These are phyloP conservation scores for Acanthochlamys bracteata DNA, from an alignment of 106 monocot species.

Conservation along the genomic window DNA sequence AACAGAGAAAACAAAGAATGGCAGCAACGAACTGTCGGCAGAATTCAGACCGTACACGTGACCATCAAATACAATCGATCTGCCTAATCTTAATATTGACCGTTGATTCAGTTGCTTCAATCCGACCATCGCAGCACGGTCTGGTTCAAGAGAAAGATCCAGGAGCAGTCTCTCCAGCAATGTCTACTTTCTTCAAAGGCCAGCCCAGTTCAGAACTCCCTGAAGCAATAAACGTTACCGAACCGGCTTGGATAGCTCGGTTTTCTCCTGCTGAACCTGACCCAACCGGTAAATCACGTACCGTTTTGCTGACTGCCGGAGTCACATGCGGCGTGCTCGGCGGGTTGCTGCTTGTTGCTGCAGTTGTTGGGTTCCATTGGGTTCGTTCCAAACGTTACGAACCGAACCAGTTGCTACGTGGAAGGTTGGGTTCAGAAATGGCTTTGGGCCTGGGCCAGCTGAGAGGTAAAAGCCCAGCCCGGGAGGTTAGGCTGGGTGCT, in stretches of 20 bases:
- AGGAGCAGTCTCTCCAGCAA: slow-evolving; percentile 4
- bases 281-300: not conserved
- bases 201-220: not conserved
- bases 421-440: not conserved
- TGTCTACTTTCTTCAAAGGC: slow-evolving; percentile 4
- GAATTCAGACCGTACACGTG: too few relatives aligned
- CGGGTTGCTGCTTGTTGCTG: not conserved
- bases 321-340: slow-evolving; percentile 3
- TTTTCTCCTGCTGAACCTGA: not conserved
- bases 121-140: not conserved
- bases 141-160: not conserved
- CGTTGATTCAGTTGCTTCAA: not conserved
- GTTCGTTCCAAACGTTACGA: not conserved
- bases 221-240: slow-evolving; percentile 5
- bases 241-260: not conserved
- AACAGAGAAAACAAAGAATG: too few relatives aligned
- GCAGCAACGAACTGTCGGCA: too few relatives aligned
- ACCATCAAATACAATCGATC: too few relatives aligned
- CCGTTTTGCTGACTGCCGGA: not conserved
- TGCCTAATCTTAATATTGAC: not conserved
- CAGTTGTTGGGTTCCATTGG: slow-evolving; percentile 1
- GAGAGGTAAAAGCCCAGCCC: not conserved
- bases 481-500: slow-evolving; percentile 6
- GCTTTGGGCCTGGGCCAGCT: not conserved
- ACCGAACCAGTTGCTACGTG: not conserved